Percentiles rank a stretch among this genome's conserved stretches.
These are phyloP conservation scores for Alternaria solani DNA, from an alignment of 2,329 filamentous ascomycete genomes.

Conservation along the genomic window DNA sequence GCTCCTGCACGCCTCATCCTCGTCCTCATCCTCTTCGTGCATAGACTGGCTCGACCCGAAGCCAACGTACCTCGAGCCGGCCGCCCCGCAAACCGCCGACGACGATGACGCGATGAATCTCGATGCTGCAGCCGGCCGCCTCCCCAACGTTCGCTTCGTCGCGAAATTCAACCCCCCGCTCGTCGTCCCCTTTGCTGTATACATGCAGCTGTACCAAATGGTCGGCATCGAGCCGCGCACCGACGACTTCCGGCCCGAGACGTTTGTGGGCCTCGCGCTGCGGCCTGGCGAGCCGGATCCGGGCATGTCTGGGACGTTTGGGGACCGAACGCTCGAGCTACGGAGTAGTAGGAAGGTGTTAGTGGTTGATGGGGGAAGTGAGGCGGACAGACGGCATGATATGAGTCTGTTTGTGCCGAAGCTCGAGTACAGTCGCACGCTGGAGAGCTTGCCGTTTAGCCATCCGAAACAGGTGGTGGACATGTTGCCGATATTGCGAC, in stretches of 20 bases:
- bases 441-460: slow-evolving; percentile 76
- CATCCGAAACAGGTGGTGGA: slow-evolving; percentile 79
- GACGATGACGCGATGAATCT: slow-evolving; percentile 62
- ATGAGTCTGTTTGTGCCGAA: slow-evolving; percentile 76
- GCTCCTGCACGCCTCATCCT: slow-evolving; percentile 54
- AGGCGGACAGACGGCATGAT: slow-evolving; percentile 49
- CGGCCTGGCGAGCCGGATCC: slow-evolving; percentile 59
- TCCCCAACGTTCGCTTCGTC: slow-evolving; percentile 77
- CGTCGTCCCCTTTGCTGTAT: slow-evolving; percentile 70
- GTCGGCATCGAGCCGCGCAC: slow-evolving; percentile 65
- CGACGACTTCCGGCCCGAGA: slow-evolving; percentile 59
- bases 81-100: slow-evolving; percentile 40
- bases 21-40: slow-evolving; percentile 46
- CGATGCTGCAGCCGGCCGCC: slow-evolving; percentile 62
- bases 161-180: slow-evolving; percentile 78
- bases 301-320: slow-evolving; percentile 57
- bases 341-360: slow-evolving; percentile 58
- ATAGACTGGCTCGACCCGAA: slow-evolving; percentile 78
- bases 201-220: slow-evolving; percentile 68
- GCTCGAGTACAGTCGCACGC: slow-evolving; percentile 71
- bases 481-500: slow-evolving; percentile 74
- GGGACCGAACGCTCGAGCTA: slow-evolving; percentile 59
- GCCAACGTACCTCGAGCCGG: slow-evolving; percentile 60
- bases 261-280: slow-evolving; percentile 61
- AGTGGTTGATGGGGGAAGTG: slow-evolving; percentile 39